These are phyloP conservation scores for Macrolepiota fuliginosa DNA, from an alignment of 768 basidiomycete genomes.

Conservation along the genomic window DNA sequence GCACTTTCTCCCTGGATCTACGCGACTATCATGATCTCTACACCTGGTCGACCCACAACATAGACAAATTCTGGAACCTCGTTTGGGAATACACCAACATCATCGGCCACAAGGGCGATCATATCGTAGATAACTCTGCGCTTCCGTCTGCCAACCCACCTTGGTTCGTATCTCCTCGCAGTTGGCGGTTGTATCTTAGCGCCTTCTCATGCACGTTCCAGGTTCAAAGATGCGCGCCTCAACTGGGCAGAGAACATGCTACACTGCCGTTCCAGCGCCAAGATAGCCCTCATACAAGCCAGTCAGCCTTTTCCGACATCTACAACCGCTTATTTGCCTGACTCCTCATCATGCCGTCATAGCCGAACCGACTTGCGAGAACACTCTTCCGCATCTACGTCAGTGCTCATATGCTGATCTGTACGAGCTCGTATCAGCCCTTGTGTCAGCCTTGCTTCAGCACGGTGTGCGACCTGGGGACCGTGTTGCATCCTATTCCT, in stretches of 20 bases:
- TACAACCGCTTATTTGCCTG: conserved; percentile 12
- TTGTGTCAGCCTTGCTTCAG: conserved; percentile 54
- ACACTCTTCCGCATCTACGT: conserved; percentile 41
- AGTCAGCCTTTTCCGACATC: conserved; percentile 42
- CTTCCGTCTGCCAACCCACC: conserved; percentile 59
- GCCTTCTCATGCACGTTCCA: conserved; percentile 20
- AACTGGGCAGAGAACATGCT: conserved; percentile 88
- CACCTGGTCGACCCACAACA: conserved; percentile 57
- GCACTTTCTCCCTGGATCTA: conserved; percentile 40
- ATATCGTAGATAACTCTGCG: conserved; percentile 55
- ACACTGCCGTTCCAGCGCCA: conserved; percentile 49
- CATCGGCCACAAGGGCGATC: conserved; percentile 58
- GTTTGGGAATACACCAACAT: conserved; percentile 72
- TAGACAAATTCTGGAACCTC: conserved; percentile 65
- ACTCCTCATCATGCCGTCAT: conserved; percentile 17
- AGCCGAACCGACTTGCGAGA: conserved; percentile 63
- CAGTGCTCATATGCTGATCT: conserved; percentile 55
- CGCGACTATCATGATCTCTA: conserved; percentile 63
- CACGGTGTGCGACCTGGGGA: conserved; percentile 61
- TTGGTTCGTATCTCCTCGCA: conserved; percentile 44
- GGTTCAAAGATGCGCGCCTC: conserved; percentile 56
- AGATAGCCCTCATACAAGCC: conserved; percentile 67
- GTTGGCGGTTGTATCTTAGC: conserved; percentile 7
- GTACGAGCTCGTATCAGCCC: conserved; percentile 51
- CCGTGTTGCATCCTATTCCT: conserved; percentile 74